A percentile compares a stretch with the other conserved stretches of the same genome.
Conservation (phyloP, 305 asterid genomes). For the Fraxinus greggii region DNA sequence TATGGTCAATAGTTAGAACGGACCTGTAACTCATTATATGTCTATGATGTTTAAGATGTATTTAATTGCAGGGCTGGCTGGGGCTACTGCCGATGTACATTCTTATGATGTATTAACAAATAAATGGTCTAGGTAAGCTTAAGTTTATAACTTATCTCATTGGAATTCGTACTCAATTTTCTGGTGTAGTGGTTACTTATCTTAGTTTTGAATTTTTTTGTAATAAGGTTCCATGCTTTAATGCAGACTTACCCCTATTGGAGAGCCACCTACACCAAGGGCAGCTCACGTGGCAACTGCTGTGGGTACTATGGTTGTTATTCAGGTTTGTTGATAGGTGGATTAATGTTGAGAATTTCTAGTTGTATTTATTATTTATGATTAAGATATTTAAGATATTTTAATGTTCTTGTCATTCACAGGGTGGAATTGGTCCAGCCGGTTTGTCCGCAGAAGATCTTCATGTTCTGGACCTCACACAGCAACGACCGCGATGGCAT, state of each 20-base stretch:
- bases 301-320: conserved; percentile 97
- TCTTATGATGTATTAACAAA: conserved; percentile 81
- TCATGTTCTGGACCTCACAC: conserved; percentile 95
- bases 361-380: neutral
- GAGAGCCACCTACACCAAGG: conserved; percentile 99
- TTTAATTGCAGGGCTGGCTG: conserved; percentile 82
- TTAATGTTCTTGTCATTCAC: conserved; percentile 25
- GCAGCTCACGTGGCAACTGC: conserved; percentile 99
- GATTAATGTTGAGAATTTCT: conserved; percentile 10
- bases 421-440: conserved; percentile 99
- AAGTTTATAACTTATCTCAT: conserved; percentile 5
- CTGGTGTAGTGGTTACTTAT: conserved; percentile 15
- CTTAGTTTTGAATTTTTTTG: conserved; percentile 9
- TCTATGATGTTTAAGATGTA: conserved; percentile 22
- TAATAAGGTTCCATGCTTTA: conserved; percentile 15
- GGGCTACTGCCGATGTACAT: conserved; percentile 99
- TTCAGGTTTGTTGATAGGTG: conserved; percentile 66
- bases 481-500: conserved; percentile 97
- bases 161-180: neutral
- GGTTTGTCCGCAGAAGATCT: conserved; percentile 99
- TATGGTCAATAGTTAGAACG: neutral
- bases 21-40: neutral
- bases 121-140: conserved; percentile 90
- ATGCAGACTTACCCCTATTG: conserved; percentile 83
- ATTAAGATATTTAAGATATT: neutral